phyloP scores from a whole-genome alignment of 163 green algal species.

The Chlamydomonas reinhardtii region DNA sequence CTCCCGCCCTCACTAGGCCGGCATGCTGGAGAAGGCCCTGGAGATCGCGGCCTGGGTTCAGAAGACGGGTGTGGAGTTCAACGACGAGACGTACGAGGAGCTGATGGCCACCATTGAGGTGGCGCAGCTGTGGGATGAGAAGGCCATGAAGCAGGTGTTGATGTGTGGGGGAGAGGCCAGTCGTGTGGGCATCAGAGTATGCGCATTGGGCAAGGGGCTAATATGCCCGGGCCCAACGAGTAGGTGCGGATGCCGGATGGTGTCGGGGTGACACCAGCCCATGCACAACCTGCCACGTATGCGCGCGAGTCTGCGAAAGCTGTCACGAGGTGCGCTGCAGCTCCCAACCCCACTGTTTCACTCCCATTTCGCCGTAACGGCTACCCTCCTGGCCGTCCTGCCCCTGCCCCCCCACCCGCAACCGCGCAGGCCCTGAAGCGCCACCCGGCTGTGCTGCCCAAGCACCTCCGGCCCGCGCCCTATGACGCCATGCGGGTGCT shows the following conservation, averaged over 20 bases:
- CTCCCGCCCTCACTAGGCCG: conserved; percentile 35
- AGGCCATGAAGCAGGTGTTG: conserved; percentile 28
- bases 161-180: not conserved
- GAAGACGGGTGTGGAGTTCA: conserved; percentile 43
- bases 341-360: no score
- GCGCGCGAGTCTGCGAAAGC: no score
- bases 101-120: conserved; percentile 61
- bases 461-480: conserved; percentile 59
- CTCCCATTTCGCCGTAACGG: no score
- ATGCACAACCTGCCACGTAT: no score
- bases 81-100: conserved; percentile 56
- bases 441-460: conserved; percentile 26
- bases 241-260: no score
- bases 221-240: no score
- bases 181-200: no score
- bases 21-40: conserved; percentile 66
- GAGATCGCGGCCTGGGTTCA: conserved; percentile 63
- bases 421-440: not conserved
- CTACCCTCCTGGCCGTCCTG: no score
- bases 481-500: conserved; percentile 61
- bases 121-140: conserved; percentile 52
- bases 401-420: not conserved
- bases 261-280: no score
- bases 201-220: no score
- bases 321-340: no score